These are phyloP conservation scores for Phialophora chinensis DNA, from an alignment of 2,329 filamentous ascomycete species.

Conservation along the genomic window DNA sequence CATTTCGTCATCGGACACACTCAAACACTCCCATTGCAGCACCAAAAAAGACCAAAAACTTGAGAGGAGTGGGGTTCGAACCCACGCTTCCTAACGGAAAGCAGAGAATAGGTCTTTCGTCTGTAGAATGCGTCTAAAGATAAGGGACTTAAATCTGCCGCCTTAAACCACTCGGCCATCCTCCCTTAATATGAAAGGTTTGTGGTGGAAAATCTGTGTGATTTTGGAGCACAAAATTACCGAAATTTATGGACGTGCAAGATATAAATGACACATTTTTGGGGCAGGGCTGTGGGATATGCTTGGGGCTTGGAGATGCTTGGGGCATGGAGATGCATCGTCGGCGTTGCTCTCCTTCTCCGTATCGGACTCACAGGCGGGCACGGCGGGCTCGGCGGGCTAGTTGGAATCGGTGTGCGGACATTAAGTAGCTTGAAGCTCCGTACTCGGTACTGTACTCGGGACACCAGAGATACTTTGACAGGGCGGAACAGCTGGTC, in stretches of 20 bases:
- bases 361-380: no score
- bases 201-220: conserved; percentile 1
- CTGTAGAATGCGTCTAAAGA: not conserved
- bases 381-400: no score
- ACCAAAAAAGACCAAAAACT: not conserved
- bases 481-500: no score
- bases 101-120: conserved; percentile 14
- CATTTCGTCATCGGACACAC: no score
- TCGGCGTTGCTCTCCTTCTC: no score
- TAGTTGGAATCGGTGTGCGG: no score
- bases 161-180: conserved; percentile 30
- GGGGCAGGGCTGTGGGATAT: not conserved
- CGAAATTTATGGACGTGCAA: not conserved
- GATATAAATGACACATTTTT: not conserved
- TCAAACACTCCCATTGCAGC: no score
- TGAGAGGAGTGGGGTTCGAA: conserved; percentile 32
- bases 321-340: no score
- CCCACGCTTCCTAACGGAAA: conserved; percentile 21
- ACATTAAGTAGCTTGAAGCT: no score
- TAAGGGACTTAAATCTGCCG: conserved; percentile 27
- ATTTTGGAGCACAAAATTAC: not conserved
- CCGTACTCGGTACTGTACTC: no score
- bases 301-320: no score
- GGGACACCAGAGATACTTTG: no score
- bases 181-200: not conserved